Evolutionary conservation across 192 early-diverging fungal species (phyloP), one percentile per base, ranked within the genome.

Genomic region (Coemansia sp.): DNA sequence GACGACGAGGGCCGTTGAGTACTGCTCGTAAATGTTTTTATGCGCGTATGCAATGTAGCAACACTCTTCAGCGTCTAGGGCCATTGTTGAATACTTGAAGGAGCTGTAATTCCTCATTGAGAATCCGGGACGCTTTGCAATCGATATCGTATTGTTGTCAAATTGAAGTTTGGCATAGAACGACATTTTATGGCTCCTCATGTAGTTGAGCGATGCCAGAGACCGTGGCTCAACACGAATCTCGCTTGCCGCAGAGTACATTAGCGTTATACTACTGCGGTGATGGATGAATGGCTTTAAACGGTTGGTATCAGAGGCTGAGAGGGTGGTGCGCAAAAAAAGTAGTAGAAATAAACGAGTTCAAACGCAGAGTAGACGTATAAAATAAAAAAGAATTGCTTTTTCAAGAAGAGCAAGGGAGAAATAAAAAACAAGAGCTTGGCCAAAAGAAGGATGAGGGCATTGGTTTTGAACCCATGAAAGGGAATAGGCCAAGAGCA

Each of bases 11-110:
- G 53, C 53, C 29, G 53, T 32, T 0, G 53, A 15, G 15, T 56
- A 56, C 53, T 56, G 53, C 53, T 56, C 53, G 15, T 56, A 56
- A 56, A 56, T 32, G 15, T 32, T 16, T 34, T 56, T 56, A 12
- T 56, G 5, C 0, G 53, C 53, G n/a, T 56, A 56, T 13, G 53
- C 53, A 16, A 56, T 30, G 15, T 7, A 56, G 53, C 53, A 56
- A 30, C 53, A 56, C 1, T 56, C 53, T 4, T 16, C 29, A 15
- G 3, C 29, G 5, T 56, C 29, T 1, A 56, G 15, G 13, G 29
- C 12, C 53, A 56, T 2, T 4, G 53, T 56, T 5, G 53, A 56
- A 12, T 27, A 56, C 15, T 30, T 56, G 53, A 56, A 56, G 4
- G 53, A 32, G 24, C 1, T 3, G 53, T 56, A 56, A 11, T 56